Evolutionary conservation across 192 early-diverging fungal genomes (phyloP).

Genomic region (Coemansia biformis): DNA sequence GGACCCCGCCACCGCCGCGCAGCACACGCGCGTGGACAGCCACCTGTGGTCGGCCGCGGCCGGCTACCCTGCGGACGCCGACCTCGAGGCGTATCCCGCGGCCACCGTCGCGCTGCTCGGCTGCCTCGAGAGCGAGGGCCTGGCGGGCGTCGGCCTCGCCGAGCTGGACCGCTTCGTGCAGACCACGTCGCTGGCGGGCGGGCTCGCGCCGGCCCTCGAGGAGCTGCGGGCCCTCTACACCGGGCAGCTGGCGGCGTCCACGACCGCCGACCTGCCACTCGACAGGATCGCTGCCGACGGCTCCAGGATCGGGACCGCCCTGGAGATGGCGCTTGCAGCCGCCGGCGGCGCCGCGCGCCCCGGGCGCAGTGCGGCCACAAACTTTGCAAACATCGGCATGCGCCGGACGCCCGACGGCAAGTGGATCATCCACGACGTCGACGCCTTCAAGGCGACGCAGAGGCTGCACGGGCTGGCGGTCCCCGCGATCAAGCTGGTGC

Average conservation of each 20-base stretch:
- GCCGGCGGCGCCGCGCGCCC: no score
- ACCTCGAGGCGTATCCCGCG: slow-evolving; percentile 6
- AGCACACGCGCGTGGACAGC: slow-evolving; percentile 31
- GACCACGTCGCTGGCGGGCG: not conserved
- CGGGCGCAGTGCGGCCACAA: no score
- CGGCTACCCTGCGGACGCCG: slow-evolving; percentile 2
- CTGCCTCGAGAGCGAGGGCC: slow-evolving; percentile 8
- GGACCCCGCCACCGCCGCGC: slow-evolving; percentile 16
- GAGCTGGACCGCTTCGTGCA: slow-evolving; percentile 5
- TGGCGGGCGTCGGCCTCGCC: not conserved
- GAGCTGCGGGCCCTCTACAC: not conserved
- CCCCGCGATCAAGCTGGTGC: no score
- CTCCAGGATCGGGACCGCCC: slow-evolving; percentile 1
- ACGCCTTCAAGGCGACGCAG: no score
- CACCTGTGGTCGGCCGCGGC: slow-evolving; percentile 14
- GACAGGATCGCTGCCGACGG: not conserved
- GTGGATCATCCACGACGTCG: no score
- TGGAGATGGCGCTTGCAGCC: slow-evolving; percentile 9
- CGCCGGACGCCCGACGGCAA: no score
- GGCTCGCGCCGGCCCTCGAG: not conserved
- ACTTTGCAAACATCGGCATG: no score
- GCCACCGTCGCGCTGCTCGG: slow-evolving; percentile 9
- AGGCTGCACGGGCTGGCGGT: no score
- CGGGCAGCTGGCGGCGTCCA: not conserved
- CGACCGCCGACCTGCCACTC: no score